Percentiles rank a stretch among this genome's conserved stretches.
These are phyloP conservation scores for Pisolithus sp. DNA, from an alignment of 768 basidiomycete species.

Conservation along the genomic window DNA sequence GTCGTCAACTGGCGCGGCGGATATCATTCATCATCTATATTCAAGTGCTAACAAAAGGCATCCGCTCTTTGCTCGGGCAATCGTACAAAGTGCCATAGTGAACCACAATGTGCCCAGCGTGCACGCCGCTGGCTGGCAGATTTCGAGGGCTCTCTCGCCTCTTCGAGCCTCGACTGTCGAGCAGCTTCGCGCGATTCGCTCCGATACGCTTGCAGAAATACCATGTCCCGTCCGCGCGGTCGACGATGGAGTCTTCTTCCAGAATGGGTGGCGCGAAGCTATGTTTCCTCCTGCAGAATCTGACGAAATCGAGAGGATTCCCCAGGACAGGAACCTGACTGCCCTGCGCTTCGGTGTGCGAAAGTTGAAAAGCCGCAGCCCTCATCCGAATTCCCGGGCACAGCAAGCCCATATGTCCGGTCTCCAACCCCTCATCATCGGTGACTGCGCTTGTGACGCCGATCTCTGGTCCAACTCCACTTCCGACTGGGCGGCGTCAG, in stretches of 20 bases:
- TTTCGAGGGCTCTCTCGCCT: conserved; percentile 56
- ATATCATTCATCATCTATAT: conserved; percentile 57
- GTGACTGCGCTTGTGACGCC: conserved; percentile 62
- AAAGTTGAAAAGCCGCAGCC: conserved; percentile 24
- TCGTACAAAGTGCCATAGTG: conserved; percentile 66
- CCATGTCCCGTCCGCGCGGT: conserved; percentile 48
- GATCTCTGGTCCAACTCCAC: conserved; percentile 55
- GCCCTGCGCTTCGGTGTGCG: conserved; percentile 20
- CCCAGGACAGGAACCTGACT: conserved; percentile 10
- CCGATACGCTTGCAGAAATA: conserved; percentile 50
- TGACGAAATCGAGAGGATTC: conserved; percentile 13
- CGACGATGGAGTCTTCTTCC: conserved; percentile 68
- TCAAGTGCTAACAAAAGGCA: conserved; percentile 52
- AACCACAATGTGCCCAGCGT: conserved; percentile 59
- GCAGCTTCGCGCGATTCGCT: conserved; percentile 53
- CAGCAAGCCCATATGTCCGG: conserved; percentile 7
- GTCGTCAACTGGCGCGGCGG: conserved; percentile 39
- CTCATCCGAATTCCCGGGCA: conserved; percentile 18
- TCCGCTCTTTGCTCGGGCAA: conserved; percentile 67
- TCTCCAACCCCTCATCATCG: conserved; percentile 66
- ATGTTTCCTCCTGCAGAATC: conserved; percentile 28
- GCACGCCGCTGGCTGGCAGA: conserved; percentile 55
- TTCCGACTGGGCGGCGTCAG: conserved; percentile 56
- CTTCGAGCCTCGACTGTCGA: conserved; percentile 50
- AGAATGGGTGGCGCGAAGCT: conserved; percentile 49